Base-by-base conservation (phyloP, 2,329 filamentous ascomycete species). In the Ustulina deusta region DNA sequence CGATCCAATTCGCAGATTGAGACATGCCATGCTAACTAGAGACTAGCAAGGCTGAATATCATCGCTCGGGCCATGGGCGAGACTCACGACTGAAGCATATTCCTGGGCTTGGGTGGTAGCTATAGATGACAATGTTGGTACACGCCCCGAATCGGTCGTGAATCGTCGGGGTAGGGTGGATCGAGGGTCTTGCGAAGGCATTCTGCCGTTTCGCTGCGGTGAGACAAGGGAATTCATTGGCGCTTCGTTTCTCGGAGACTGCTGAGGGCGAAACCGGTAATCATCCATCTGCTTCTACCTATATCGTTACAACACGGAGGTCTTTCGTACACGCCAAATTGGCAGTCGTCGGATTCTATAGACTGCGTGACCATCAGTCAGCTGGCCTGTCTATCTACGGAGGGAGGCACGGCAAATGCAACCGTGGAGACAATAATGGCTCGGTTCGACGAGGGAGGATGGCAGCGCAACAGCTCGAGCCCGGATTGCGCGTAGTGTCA, bases 151-250 rank as follows among this genome's bases (percentile, higher is more conserved):
- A 82, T 97, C 97, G 65, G 94, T 96, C 71, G 95, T 98, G 82
- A 98, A 98, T 78, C 95, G 91, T 77, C 95, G 91, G 81, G 94
- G 93, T 78, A 98, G 85, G 74, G 90, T 90, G 71, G 89, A 88
- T 80, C 94, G 90, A 72, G 87, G 87, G 78, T 97, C 93, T 79
- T 89, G 86, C 71, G 86, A 79, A 71, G 83, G 84, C 79, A 90
- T 85, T 77, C 83, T 85, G 77, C 87, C 86, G 80, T 91, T 91
- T 79, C 92, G 90, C 74, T 89, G 88, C 77, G 92, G 90, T 76
- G 92, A 91, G 76, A 90, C 89, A 80, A 93, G 89, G 73, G 89
- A 88, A 78, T 90, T 89, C 83, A 94, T 92, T 72, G 90, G 84
- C 75, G 88, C 83, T 77, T 97, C 93, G 82, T 91, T 91, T 75